Conservation (phyloP, 1,284 basidiomycete genomes). For the Ustanciosporium gigantosporum region DNA sequence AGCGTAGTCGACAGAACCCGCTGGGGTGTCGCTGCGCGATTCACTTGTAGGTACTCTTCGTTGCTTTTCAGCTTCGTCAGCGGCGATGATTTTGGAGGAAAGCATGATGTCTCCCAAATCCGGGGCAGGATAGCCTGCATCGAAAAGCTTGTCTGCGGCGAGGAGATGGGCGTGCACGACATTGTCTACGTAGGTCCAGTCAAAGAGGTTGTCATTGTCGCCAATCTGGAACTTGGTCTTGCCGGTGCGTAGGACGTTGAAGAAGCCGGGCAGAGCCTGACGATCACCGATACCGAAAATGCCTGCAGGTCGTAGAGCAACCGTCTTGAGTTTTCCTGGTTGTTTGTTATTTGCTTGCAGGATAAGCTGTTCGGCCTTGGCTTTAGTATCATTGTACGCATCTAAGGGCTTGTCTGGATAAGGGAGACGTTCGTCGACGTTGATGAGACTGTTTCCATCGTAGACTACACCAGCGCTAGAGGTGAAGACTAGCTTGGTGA, state of each 20-base stretch:
- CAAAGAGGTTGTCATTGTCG: constrained; percentile 88
- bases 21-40: constrained; percentile 37
- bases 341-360: constrained; percentile 78
- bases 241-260: constrained; percentile 74
- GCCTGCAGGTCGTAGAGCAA: constrained; percentile 88
- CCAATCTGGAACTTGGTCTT: constrained; percentile 94
- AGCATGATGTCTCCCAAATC: constrained; percentile 47
- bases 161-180: constrained; percentile 92
- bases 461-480: constrained; percentile 92
- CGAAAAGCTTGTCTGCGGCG: constrained; percentile 78
- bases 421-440: constrained; percentile 85
- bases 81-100: constrained; percentile 23
- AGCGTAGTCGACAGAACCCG: constrained; percentile 52
- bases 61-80: constrained; percentile 22
- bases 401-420: constrained; percentile 79
- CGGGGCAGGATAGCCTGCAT: constrained; percentile 58
- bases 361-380: constrained; percentile 81
- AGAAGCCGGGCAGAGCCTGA: constrained; percentile 80
- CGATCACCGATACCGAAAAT: constrained; percentile 96
- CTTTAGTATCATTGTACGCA: constrained; percentile 96
- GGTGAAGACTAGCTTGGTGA: constrained; percentile 90
- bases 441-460: constrained; percentile 77
- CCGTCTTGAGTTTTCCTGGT: constrained; percentile 75
- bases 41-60: constrained; percentile 52
- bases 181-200: constrained; percentile 97